Percentiles rank a stretch among this genome's conserved stretches.
phyloP scores from a whole-genome alignment of 2,329 filamentous ascomycete species.

The Zasmidium cellare region DNA sequence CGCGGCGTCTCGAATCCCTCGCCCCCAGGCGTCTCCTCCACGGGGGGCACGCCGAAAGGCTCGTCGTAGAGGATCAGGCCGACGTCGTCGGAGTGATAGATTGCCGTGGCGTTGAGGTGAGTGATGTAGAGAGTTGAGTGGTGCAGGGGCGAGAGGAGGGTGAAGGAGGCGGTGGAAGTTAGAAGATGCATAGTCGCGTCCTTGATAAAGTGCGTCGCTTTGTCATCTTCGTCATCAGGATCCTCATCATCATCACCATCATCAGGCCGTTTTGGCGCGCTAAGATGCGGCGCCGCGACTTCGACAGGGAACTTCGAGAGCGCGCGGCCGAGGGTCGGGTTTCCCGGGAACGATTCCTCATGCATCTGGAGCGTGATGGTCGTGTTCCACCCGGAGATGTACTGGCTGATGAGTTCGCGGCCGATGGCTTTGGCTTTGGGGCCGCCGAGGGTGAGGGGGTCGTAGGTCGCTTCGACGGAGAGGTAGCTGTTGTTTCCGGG shows the following conservation, averaged over 20 bases:
- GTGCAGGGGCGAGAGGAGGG: constrained; percentile 73
- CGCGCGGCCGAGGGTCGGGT: constrained; percentile 70
- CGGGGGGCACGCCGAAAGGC: constrained; percentile 73
- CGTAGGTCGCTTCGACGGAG: constrained; percentile 69
- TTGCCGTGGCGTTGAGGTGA: constrained; percentile 78
- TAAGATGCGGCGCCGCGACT: constrained; percentile 68
- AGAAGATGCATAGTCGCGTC: constrained; percentile 83
- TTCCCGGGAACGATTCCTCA: constrained; percentile 68
- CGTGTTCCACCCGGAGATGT: constrained; percentile 84
- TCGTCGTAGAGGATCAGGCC: constrained; percentile 74
- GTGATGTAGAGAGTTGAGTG: constrained; percentile 75
- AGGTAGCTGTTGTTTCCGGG: constrained; percentile 73
- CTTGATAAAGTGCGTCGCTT: constrained; percentile 69
- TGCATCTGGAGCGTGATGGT: constrained; percentile 74
- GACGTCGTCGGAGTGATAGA: constrained; percentile 70
- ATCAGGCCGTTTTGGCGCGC: constrained; percentile 52
- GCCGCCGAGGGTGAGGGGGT: constrained; percentile 65
- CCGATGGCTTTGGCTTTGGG: constrained; percentile 62
- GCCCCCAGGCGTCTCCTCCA: constrained; percentile 22
- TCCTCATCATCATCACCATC: constrained; percentile 43
- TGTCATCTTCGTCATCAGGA: constrained; percentile 44
- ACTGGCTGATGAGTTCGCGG: constrained; percentile 75
- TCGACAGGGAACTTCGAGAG: constrained; percentile 72
- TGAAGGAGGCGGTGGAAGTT: constrained; percentile 83
- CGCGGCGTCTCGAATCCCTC: constrained; percentile 71